Conservation (phyloP, 23 red algal genomes). For the Cyanidiococcus yangmingshanensis region DNA sequence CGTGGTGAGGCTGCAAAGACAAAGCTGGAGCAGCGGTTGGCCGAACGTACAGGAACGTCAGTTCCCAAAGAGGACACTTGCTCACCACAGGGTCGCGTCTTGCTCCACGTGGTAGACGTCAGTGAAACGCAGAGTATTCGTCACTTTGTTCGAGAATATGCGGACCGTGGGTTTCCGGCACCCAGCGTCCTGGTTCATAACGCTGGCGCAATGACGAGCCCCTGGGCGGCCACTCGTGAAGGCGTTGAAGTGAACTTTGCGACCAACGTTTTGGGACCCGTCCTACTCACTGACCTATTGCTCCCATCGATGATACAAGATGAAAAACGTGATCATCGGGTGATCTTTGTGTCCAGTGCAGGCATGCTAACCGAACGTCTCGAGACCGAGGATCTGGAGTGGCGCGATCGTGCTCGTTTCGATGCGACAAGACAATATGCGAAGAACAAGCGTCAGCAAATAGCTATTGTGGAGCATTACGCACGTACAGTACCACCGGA, state of each 20-base stretch:
- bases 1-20: slow-evolving; percentile 31
- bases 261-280: slow-evolving; percentile 62
- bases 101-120: slow-evolving; percentile 47
- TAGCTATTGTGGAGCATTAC: slow-evolving; percentile 74
- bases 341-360: slow-evolving; percentile 61
- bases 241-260: slow-evolving; percentile 72
- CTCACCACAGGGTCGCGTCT: neutral
- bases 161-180: slow-evolving; percentile 6
- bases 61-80: neutral
- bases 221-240: slow-evolving; percentile 24
- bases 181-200: slow-evolving; percentile 59
- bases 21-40: slow-evolving; percentile 18
- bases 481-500: slow-evolving; percentile 4
- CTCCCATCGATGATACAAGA: slow-evolving; percentile 28
- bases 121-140: slow-evolving; percentile 28
- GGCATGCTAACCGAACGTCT: slow-evolving; percentile 79
- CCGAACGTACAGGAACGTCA: slow-evolving; percentile 2
- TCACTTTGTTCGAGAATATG: slow-evolving; percentile 29
- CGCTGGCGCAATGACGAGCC: slow-evolving; percentile 51
- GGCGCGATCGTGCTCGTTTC: slow-evolving; percentile 17
- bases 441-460: slow-evolving; percentile 62
- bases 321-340: neutral
- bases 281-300: slow-evolving; percentile 75
- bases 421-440: slow-evolving; percentile 58
- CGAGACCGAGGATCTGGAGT: slow-evolving; percentile 40